Evolutionary conservation across 2,329 filamentous ascomycete species (phyloP), one percentile per base, ranked within the genome.

Genomic region (Aureobasidium sp.): DNA sequence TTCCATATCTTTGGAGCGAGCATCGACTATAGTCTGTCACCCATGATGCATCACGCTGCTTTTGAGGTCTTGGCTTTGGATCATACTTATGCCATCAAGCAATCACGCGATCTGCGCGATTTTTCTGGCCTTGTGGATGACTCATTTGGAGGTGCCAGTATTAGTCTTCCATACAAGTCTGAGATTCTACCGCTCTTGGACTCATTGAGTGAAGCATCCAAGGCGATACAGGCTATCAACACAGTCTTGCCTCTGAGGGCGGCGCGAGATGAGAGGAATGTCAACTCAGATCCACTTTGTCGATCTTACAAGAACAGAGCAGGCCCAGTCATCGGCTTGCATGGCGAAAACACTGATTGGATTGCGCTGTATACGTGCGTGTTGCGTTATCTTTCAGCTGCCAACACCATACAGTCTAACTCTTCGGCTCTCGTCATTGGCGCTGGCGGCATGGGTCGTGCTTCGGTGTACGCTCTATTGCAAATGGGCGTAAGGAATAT

Each of bases 291-390:
- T 80, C 85, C 48, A 3, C 9, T 20, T 17, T 46, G 53, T 13
- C 27, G 39, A 17, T 46, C n/a, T 2, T 15, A 32, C 20, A 80
- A 86, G 63, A 87, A 87, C 65, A 80, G 84, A 47, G 80, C 85
- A 1, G 88, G 88, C 0, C 82, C 85, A 0, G 83, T 90, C 7
- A 82, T 83, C 64, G 87, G 86, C 0, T 77, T 91, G 0, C 89
- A 90, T 65, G 89, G 88, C 1, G 88, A 91, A 63, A 92, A 92
- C 64, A 91, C 88, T 0, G 89, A 92, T 71, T 92, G 89, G 86
- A 87, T 91, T 37, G 89, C 89, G 5, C 89, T 92, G 46, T 79
- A 87, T 59, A 87, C 87, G 3, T 91, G 87, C 69, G 83, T 92
- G 46, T 82, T 86, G 6, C 80, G 87, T 36, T 88, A 88, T 1